Conservation (phyloP, 495 filamentous ascomycete genomes). For the Talaromyces thailandensis region DNA sequence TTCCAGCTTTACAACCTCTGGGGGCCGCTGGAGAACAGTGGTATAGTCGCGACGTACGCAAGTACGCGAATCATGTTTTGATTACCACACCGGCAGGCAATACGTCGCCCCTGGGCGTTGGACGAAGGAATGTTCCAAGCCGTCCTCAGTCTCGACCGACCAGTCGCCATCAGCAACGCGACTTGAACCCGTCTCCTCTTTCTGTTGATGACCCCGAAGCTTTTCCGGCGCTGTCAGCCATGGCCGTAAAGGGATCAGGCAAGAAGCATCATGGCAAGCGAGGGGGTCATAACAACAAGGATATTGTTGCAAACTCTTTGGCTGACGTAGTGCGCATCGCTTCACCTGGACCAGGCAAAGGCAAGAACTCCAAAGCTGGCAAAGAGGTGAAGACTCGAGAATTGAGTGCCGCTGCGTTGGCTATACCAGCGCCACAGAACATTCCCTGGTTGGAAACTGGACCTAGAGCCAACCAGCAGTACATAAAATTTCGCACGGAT, state of each 20-base stretch:
- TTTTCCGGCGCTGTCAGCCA: conserved; percentile 85
- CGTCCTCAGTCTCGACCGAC: conserved; percentile 75
- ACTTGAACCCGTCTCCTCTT: conserved; percentile 56
- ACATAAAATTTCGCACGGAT: conserved; percentile 86
- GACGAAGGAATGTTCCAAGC: conserved; percentile 3
- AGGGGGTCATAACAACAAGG: conserved; percentile 66
- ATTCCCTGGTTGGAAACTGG: conserved; percentile 97
- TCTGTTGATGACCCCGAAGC: conserved; percentile 91
- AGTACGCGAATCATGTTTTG: conserved; percentile 34
- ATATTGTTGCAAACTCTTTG: conserved; percentile 68
- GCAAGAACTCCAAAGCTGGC: conserved; percentile 36
- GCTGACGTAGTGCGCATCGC: conserved; percentile 94
- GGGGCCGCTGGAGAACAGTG: conserved; percentile 45
- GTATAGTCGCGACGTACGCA: conserved; percentile 36
- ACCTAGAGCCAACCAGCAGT: conserved; percentile 80
- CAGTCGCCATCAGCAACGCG: conserved; percentile 74
- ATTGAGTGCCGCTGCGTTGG: conserved; percentile 68
- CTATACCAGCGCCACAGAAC: conserved; percentile 80
- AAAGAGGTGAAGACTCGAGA: conserved; percentile 53
- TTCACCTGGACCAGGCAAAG: conserved; percentile 52
- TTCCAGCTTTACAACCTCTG: conserved; percentile 63
- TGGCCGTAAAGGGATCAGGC: conserved; percentile 56
- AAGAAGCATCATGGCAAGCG: conserved; percentile 91
- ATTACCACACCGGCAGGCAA: neutral
- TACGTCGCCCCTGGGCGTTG: neutral